Evolutionary conservation across 352 stramenopile species (phyloP), one percentile per base, ranked within the genome.

Genomic region (Phytophthora multivora): DNA sequence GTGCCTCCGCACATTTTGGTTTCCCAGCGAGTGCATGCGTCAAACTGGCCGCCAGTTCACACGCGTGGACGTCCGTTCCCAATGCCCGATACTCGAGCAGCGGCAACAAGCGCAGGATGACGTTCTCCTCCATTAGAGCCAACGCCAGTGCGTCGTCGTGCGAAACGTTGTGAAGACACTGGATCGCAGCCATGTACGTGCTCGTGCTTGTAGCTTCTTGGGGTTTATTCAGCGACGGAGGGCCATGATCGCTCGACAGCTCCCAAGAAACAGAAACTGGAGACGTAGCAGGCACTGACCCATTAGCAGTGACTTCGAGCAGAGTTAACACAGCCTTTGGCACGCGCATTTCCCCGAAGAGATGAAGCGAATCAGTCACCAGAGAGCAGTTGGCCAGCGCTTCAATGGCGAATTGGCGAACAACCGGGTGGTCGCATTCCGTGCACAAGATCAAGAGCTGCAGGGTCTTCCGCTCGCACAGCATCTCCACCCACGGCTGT

Each of bases 401-500:
- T 52, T 92, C 74, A 12, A 88, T 74, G 0, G 78, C 79, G 52
- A 91, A 91, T 30, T 88, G 83, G 9, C 69, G 65, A 4, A 90
- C 83, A 0, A 87, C 63, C 0, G 67, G 63, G n/a, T 91, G 67
- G 0, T 81, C 72, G 21, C 55, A 59, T 28, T 84, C 74, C 4
- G 79, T 80, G 18, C 90, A 91, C 1, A 47, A 25, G 33, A 92
- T 73, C 12, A 92, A 38, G 28, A 94, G 66, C 7, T 77, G 65
- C 40, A 94, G 55, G 4, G 75, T 90, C 35, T 88, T 86, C 1
- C 86, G 76, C 23, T 91, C 82, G 31, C 86, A 92, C 3, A 94
- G 67, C 78, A 94, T 81, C 57, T 94, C 86, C 9, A 91, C 86
- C 79, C 83, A 92, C 4, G 78, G 79, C 40, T 90, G 78, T 13